Evolutionary conservation across 345 rosid genomes (phyloP).

Genomic region (Syzygium oleosum): DNA sequence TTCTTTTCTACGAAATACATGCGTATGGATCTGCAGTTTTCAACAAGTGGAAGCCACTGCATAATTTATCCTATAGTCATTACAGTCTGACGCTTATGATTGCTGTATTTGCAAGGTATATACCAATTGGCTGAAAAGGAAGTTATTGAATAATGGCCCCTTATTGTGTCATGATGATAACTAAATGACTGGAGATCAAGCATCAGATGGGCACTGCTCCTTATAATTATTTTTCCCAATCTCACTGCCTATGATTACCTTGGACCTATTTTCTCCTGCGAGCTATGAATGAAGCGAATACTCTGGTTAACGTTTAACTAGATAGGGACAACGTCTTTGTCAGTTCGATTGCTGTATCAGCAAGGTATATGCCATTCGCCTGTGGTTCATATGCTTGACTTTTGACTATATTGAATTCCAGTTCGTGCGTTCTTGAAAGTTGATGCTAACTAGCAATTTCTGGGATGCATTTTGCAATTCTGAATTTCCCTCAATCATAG

Average conservation of each 20-base stretch:
- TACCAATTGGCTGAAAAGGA: neutral
- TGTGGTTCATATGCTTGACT: neutral
- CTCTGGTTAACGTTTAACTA: neutral
- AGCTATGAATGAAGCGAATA: neutral
- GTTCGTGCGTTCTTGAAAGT: neutral
- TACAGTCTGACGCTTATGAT: neutral
- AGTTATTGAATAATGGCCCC: neutral
- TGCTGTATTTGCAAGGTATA: neutral
- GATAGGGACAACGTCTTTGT: neutral
- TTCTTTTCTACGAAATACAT: neutral
- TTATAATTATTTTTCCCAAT: neutral
- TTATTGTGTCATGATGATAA: neutral
- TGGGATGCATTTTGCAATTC: neutral
- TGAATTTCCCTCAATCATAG: neutral
- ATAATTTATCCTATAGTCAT: neutral
- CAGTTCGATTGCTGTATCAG: neutral
- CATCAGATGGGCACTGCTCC: neutral
- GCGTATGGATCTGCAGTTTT: neutral
- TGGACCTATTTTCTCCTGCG: neutral
- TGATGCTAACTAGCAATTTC: neutral
- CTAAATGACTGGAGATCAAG: neutral
- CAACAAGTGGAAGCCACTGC: neutral
- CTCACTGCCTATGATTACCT: neutral
- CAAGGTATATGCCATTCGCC: neutral
- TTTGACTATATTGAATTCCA: neutral